Conservation (phyloP, 768 basidiomycete genomes). For the Naganishia friedmannii region DNA sequence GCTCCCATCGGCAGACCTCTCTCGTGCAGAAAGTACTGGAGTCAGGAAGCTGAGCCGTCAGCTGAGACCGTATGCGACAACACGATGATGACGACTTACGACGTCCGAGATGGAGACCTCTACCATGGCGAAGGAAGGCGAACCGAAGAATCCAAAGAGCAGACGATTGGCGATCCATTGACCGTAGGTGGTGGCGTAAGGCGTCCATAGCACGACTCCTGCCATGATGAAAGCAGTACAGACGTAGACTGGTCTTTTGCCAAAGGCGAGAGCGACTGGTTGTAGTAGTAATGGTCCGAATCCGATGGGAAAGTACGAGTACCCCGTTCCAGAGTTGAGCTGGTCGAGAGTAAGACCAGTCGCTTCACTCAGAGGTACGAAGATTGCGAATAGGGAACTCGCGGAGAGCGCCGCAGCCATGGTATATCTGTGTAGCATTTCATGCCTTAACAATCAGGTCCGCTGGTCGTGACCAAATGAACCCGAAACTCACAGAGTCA, state of each 20-base stretch:
- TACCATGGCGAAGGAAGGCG: constrained; percentile 30
- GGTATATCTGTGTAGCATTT: constrained; percentile 25
- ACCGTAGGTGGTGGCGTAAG: constrained; percentile 20
- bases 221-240: constrained; percentile 25
- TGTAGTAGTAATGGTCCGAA: constrained; percentile 27
- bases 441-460: neutral
- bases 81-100: constrained; percentile 6
- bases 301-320: constrained; percentile 32
- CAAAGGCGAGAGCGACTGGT: constrained; percentile 31
- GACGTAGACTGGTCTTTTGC: constrained; percentile 29
- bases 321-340: constrained; percentile 30
- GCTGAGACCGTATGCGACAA: neutral
- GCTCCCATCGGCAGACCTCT: neutral
- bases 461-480: neutral
- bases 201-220: constrained; percentile 30
- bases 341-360: constrained; percentile 32
- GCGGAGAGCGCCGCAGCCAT: constrained; percentile 19
- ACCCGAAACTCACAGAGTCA: constrained; percentile 9
- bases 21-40: constrained; percentile 6
- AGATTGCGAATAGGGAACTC: constrained; percentile 30
- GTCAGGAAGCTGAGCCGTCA: too few relatives aligned
- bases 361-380: constrained; percentile 22
- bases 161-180: constrained; percentile 32
- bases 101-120: constrained; percentile 32
- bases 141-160: constrained; percentile 27